Conservation (phyloP, 192 early-diverging fungal species). For the Piromyces sp. region DNA sequence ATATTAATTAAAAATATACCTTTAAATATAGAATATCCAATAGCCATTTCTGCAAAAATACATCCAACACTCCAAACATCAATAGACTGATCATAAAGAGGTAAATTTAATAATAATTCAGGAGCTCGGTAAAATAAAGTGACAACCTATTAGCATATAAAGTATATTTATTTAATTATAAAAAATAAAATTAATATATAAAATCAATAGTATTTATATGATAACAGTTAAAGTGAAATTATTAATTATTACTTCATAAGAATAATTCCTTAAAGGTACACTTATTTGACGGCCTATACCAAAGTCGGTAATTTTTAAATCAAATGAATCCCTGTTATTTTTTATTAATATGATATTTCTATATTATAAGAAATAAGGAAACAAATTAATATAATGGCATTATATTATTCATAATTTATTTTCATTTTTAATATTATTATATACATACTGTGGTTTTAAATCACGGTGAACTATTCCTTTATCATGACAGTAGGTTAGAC, state of each 20-base stretch:
- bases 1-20: too few relatives aligned
- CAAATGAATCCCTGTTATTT: neutral
- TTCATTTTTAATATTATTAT: too few relatives aligned
- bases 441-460: neutral
- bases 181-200: too few relatives aligned
- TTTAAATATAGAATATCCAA: neutral
- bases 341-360: neutral
- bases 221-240: too few relatives aligned
- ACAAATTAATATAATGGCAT: too few relatives aligned
- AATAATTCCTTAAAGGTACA: neutral
- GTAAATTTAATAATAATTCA: neutral
- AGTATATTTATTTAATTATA: too few relatives aligned
- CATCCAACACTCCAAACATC: neutral
- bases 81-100: neutral
- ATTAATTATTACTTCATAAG: neutral
- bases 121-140: neutral
- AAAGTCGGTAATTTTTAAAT: neutral
- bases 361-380: too few relatives aligned
- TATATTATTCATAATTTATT: too few relatives aligned
- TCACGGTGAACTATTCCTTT: neutral
- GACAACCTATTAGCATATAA: too few relatives aligned
- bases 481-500: neutral
- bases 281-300: neutral
- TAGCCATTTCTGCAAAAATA: neutral
- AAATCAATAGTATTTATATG: too few relatives aligned